Percentiles rank a stretch among this genome's conserved stretches.
phyloP scores from a whole-genome alignment of 2,329 filamentous ascomycete species.

The Karstenula rhodostoma region DNA sequence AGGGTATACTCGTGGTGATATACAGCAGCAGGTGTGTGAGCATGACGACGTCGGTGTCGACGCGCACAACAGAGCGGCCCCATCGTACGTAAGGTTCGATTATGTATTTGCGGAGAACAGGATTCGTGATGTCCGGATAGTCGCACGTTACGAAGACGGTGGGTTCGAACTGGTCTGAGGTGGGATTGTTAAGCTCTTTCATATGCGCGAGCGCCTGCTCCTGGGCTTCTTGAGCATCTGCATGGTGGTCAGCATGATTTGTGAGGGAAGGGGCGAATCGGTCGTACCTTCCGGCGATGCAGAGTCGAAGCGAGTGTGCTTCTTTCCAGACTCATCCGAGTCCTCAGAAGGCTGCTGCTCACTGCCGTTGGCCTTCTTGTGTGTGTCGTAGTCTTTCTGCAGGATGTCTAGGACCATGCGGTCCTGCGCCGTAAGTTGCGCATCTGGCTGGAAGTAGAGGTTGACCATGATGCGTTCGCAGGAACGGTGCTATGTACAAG shows the following conservation, averaged over 20 bases:
- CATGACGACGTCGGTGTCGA: slow-evolving; percentile 78
- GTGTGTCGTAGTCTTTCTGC: slow-evolving; percentile 37
- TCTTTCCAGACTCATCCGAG: slow-evolving; percentile 34
- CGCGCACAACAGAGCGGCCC: slow-evolving; percentile 66
- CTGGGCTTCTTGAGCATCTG: slow-evolving; percentile 41
- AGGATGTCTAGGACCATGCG: slow-evolving; percentile 40
- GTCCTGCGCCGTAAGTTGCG: slow-evolving; percentile 41
- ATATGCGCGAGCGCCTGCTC: slow-evolving; percentile 54
- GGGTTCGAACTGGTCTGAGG: slow-evolving; percentile 60
- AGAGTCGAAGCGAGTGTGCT: slow-evolving; percentile 37
- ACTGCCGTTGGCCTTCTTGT: slow-evolving; percentile 16
- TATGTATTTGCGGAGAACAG: slow-evolving; percentile 53
- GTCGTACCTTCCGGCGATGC: slow-evolving; percentile 41
- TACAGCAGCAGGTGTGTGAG: slow-evolving; percentile 79
- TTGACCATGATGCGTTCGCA: slow-evolving; percentile 34
- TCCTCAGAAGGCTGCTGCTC: slow-evolving; percentile 25
- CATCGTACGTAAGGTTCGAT: slow-evolving; percentile 67
- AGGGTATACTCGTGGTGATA: slow-evolving; percentile 73
- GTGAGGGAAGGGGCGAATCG: background rate
- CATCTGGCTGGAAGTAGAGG: slow-evolving; percentile 40
- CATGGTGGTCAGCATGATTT: background rate
- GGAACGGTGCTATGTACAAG: background rate
- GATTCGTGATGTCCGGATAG: slow-evolving; percentile 53
- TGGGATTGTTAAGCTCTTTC: slow-evolving; percentile 59
- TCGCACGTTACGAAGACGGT: slow-evolving; percentile 64